phyloP scores from a whole-genome alignment of 139 green algal species.

The Ettlia oleoabundans region DNA sequence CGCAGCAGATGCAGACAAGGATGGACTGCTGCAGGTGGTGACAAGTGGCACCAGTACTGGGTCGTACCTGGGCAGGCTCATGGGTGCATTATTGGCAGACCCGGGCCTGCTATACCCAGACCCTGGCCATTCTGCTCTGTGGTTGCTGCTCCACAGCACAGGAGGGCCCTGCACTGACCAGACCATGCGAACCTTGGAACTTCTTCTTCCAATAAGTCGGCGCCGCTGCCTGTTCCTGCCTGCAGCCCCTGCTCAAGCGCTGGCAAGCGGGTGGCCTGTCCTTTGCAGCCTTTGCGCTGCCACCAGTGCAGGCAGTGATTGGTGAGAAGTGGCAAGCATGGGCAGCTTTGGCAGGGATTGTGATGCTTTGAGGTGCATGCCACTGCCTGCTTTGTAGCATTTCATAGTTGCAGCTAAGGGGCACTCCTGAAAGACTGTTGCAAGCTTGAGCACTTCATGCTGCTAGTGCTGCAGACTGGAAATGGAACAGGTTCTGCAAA shows the following conservation, averaged over 20 bases:
- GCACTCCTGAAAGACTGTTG: too few relatives aligned
- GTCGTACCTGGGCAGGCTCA: too few relatives aligned
- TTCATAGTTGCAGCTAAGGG: too few relatives aligned
- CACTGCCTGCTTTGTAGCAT: too few relatives aligned
- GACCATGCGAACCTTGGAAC: neutral
- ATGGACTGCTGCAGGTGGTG: conserved; percentile 47
- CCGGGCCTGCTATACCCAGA: too few relatives aligned
- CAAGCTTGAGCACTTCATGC: too few relatives aligned
- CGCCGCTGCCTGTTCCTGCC: neutral
- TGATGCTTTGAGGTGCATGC: too few relatives aligned
- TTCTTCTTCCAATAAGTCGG: neutral
- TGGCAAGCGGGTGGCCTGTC: conserved; percentile 45
- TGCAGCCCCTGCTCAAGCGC: conserved; percentile 54
- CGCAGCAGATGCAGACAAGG: conserved; percentile 53
- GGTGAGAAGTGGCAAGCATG: too few relatives aligned
- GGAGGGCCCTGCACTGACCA: too few relatives aligned
- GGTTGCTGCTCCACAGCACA: neutral
- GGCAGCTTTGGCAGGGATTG: neutral
- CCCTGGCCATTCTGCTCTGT: neutral
- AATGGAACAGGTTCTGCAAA: conserved; percentile 1
- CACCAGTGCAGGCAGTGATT: conserved; percentile 36
- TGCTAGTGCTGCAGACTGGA: conserved; percentile 3
- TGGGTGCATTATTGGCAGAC: too few relatives aligned
- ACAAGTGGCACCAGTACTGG: too few relatives aligned
- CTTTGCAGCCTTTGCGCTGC: conserved; percentile 40